Conservation (phyloP, 1,139 yeast species). For the Kodamaea plutei region DNA sequence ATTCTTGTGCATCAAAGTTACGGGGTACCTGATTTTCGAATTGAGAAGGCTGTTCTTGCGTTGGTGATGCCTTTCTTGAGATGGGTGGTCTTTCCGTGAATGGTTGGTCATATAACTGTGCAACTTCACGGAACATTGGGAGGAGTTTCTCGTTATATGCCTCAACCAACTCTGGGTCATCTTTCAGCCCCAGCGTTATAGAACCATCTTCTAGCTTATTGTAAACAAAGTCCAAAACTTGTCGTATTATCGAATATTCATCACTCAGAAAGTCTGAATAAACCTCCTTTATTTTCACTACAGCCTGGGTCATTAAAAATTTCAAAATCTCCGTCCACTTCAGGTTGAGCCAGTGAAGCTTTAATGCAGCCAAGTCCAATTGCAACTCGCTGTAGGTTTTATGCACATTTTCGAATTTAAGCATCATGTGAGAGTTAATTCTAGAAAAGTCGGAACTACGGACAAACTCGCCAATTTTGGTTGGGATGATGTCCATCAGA, state of each 20-base stretch:
- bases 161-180: conserved; percentile 2
- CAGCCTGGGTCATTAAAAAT: conserved; percentile 5
- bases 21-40: not conserved
- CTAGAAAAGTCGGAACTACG: conserved; percentile 7
- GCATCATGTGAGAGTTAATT: conserved; percentile 6
- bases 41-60: too few species aligned
- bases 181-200: too few species aligned
- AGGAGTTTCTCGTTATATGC: conserved; percentile 4
- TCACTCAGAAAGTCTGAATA: conserved; percentile 2
- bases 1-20: conserved; percentile 4
- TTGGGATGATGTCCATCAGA: conserved; percentile 32
- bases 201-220: conserved; percentile 1
- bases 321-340: conserved; percentile 8
- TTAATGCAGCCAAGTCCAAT: conserved; percentile 38
- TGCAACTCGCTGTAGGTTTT: conserved; percentile 15
- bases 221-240: conserved; percentile 8
- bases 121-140: conserved; percentile 3
- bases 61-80: not conserved
- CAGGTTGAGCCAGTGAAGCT: conserved; percentile 6
- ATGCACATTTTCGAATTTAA: conserved; percentile 5
- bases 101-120: conserved; percentile 2
- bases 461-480: conserved; percentile 25
- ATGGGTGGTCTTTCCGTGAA: not conserved
- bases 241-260: conserved; percentile 5
- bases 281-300: conserved; percentile 2